These are phyloP conservation scores for Poronia punctata DNA, from an alignment of 495 filamentous ascomycete genomes.

Conservation along the genomic window DNA sequence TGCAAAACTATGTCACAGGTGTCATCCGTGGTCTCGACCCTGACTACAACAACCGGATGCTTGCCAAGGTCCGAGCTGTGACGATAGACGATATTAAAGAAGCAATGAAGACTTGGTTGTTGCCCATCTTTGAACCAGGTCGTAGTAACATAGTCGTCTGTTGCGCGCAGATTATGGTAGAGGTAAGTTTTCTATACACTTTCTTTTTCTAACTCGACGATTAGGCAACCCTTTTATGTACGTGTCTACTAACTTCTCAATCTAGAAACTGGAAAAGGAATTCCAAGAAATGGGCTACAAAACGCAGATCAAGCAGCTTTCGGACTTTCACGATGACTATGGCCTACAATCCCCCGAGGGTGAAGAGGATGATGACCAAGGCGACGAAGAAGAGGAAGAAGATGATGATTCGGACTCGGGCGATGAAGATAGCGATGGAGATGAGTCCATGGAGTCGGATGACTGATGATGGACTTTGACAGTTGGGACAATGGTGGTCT, in stretches of 20 bases:
- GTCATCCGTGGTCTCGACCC: conserved; percentile 71
- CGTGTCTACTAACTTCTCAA: conserved; percentile 10
- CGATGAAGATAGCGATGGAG: conserved; percentile 15
- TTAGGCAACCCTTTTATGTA: too few species aligned
- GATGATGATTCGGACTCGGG: conserved; percentile 25
- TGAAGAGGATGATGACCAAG: conserved; percentile 58
- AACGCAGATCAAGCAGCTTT: conserved; percentile 64
- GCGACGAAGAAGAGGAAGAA: conserved; percentile 46
- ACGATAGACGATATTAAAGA: conserved; percentile 68
- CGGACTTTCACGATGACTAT: conserved; percentile 86
- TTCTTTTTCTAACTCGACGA: neutral
- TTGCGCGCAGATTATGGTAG: conserved; percentile 76
- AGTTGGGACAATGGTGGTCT: neutral
- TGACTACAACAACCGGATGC: conserved; percentile 68
- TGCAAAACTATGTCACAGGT: conserved; percentile 71
- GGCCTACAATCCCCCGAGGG: conserved; percentile 67
- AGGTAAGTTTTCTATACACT: conserved; percentile 52
- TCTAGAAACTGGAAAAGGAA: conserved; percentile 60
- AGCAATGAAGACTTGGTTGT: conserved; percentile 64
- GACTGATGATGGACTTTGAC: conserved; percentile 13
- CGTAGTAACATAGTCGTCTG: conserved; percentile 80
- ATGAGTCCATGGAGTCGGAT: neutral
- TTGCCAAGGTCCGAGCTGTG: conserved; percentile 69
- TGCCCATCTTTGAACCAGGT: conserved; percentile 70
- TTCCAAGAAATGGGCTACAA: conserved; percentile 72